Base-by-base conservation (phyloP, 768 basidiomycete genomes). In the Leccinellum rugosiceps region DNA sequence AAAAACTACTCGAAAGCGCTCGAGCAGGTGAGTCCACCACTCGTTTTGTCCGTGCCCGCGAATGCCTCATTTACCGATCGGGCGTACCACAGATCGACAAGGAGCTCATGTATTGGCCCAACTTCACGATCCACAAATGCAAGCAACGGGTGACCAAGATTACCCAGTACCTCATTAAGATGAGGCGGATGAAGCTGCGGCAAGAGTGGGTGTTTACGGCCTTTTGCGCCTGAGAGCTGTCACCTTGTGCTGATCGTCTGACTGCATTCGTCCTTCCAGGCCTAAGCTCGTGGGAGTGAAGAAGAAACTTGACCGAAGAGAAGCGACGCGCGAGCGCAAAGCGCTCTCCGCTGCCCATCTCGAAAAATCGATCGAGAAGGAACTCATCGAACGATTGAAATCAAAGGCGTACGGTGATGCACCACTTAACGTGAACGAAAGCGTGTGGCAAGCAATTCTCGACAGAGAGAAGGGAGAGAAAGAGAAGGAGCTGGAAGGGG, bases 131-230 rank as follows among this genome's bases (percentile, higher is more conserved):
- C 53, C 97, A 98, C 78, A 98, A 98, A 77, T 98, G 97, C 83
- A 99, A 99, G 80, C 97, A 99, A 76, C 86, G 97, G 46, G 82
- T 98, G 30, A 99, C 97, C 11, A 99, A 98, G 78, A 98, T 99
- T 65, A 98, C 96, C 0, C 97, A 99, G 72, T 98, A 98, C 69
- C 84, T 99, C 62, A 98, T 98, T 73, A 95, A 97, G 79, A 97
- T 98, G 95, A 83, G 96, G 58, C 86, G 91, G 44, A 74, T 96
- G 59, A 90, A 90, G 63, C 78, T 95, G 56, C 85, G 88, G 17
- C 84, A 92, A 75, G 87, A 92, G 94, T 95, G 55, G 65, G 90
- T 77, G 25, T 58, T 11, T 3, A 21, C 32, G 55, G 10, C 11
- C 21, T 26, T 44, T 13, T 4, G 45, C 11, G 19, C 52, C 31